Evolutionary conservation across 306 rosid genomes (phyloP).

Genomic region (Carpinus fangiana): DNA sequence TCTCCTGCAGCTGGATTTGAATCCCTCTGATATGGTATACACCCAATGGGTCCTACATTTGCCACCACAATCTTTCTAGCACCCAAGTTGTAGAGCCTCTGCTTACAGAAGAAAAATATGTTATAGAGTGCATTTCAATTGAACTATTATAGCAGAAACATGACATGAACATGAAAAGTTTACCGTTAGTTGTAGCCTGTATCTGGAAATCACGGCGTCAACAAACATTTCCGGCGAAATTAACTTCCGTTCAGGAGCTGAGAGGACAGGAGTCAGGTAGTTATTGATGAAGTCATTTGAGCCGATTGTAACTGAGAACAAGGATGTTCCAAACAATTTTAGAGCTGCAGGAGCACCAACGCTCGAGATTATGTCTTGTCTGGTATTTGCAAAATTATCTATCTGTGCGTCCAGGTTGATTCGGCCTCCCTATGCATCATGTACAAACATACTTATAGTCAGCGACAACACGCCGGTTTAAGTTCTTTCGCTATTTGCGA

Average conservation of each 20-base stretch:
- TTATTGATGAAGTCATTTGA: slow-evolving; percentile 73
- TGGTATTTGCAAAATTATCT: slow-evolving; percentile 62
- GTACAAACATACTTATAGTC: background rate
- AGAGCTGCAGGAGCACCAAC: slow-evolving; percentile 47
- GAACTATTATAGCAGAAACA: background rate
- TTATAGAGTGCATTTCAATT: background rate
- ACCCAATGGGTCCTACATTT: slow-evolving; percentile 82
- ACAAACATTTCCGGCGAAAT: slow-evolving; percentile 50
- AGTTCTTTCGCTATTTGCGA: too few relatives aligned
- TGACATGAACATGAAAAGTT: background rate
- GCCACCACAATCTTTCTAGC: slow-evolving; percentile 63
- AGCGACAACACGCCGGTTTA: too few relatives aligned
- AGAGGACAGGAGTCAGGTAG: slow-evolving; percentile 45
- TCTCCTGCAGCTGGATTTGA: slow-evolving; percentile 47
- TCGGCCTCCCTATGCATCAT: slow-evolving; percentile 51
- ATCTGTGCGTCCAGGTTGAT: slow-evolving; percentile 64
- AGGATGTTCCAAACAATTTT: slow-evolving; percentile 35
- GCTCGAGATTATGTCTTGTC: slow-evolving; percentile 56
- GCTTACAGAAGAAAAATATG: slow-evolving; percentile 5
- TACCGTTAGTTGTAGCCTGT: slow-evolving; percentile 58
- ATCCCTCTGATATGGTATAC: slow-evolving; percentile 73
- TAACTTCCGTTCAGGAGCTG: slow-evolving; percentile 21
- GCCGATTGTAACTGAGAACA: slow-evolving; percentile 62
- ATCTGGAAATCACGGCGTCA: slow-evolving; percentile 50
- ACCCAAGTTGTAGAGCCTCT: slow-evolving; percentile 66